Evolutionary conservation across 176 grass and related monocot species (phyloP).

Genomic region (Oryza meridionalis): DNA sequence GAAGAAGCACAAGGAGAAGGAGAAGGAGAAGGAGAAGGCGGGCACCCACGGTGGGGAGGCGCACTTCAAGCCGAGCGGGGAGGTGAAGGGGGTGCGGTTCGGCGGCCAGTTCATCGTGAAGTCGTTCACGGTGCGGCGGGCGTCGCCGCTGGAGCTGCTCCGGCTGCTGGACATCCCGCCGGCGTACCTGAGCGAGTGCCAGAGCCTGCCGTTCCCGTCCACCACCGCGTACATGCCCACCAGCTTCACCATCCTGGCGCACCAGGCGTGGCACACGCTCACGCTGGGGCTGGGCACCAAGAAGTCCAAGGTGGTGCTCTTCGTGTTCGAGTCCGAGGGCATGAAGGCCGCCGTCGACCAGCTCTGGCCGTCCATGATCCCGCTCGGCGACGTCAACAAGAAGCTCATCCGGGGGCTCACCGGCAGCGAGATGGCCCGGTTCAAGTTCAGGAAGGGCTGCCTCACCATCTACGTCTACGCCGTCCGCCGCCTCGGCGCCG

Average conservation of each 20-base stretch:
- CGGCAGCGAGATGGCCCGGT: slow-evolving; percentile 90
- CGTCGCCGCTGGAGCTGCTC: slow-evolving; percentile 85
- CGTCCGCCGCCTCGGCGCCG: slow-evolving; percentile 76
- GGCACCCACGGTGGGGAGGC: slow-evolving; percentile 34
- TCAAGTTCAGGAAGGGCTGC: slow-evolving; percentile 98
- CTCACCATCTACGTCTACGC: slow-evolving; percentile 98
- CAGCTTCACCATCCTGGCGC: slow-evolving; percentile 97
- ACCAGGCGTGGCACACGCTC: slow-evolving; percentile 97
- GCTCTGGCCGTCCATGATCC: slow-evolving; percentile 79
- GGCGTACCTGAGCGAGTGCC: slow-evolving; percentile 83
- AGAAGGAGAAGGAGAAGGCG: slow-evolving; percentile 36
- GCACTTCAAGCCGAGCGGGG: slow-evolving; percentile 84
- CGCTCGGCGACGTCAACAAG: slow-evolving; percentile 94
- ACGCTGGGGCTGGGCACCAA: slow-evolving; percentile 96
- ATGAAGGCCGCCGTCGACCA: slow-evolving; percentile 90
- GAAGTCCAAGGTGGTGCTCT: slow-evolving; percentile 91
- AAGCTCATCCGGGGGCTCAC: slow-evolving; percentile 88
- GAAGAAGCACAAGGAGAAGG: slow-evolving; percentile 50
- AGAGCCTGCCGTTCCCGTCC: slow-evolving; percentile 88
- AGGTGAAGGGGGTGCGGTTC: slow-evolving; percentile 90
- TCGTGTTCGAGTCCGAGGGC: slow-evolving; percentile 90
- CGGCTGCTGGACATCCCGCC: slow-evolving; percentile 95
- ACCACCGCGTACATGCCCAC: slow-evolving; percentile 86
- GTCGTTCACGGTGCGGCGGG: slow-evolving; percentile 95
- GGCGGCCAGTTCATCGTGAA: slow-evolving; percentile 93